phyloP scores from a whole-genome alignment of 768 basidiomycete species.

The Galerina sulciceps region DNA sequence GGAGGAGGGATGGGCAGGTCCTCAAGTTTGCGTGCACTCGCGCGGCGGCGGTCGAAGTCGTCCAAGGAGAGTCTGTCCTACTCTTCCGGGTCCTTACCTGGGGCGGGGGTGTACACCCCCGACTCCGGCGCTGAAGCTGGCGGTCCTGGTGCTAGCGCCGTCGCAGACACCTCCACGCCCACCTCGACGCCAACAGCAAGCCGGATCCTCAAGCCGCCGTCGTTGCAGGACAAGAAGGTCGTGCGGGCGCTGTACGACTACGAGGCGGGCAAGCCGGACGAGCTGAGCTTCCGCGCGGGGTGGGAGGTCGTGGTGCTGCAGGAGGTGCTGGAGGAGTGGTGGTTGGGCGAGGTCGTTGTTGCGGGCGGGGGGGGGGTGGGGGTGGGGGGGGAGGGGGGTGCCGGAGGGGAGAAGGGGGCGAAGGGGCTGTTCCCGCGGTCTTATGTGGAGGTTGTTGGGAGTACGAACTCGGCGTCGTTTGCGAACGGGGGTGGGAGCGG shows the following conservation, averaged over 20 bases:
- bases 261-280: slow-evolving; percentile 66
- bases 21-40: slow-evolving; percentile 31
- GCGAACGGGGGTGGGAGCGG: background rate
- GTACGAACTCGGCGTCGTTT: too few relatives aligned
- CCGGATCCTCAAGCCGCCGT: slow-evolving; percentile 53
- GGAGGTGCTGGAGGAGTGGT: slow-evolving; percentile 90
- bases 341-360: slow-evolving; percentile 81
- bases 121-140: background rate
- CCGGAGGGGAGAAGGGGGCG: background rate
- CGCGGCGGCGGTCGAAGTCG: slow-evolving; percentile 32
- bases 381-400: background rate
- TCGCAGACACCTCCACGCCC: background rate
- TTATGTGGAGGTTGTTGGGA: slow-evolving; percentile 63
- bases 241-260: slow-evolving; percentile 82
- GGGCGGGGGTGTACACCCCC: background rate
- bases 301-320: slow-evolving; percentile 77
- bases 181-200: background rate
- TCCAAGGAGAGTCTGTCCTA: slow-evolving; percentile 32
- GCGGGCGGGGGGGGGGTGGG: slow-evolving; percentile 34
- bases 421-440: slow-evolving; percentile 83
- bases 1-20: slow-evolving; percentile 19
- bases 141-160: background rate
- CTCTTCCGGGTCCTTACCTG: slow-evolving; percentile 2
- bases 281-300: slow-evolving; percentile 75
- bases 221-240: slow-evolving; percentile 52